Percentiles rank a stretch among this genome's conserved stretches.
These are phyloP conservation scores for Halocafeteria seosinensis DNA, from an alignment of 108 stramenopile species.

Conservation along the genomic window DNA sequence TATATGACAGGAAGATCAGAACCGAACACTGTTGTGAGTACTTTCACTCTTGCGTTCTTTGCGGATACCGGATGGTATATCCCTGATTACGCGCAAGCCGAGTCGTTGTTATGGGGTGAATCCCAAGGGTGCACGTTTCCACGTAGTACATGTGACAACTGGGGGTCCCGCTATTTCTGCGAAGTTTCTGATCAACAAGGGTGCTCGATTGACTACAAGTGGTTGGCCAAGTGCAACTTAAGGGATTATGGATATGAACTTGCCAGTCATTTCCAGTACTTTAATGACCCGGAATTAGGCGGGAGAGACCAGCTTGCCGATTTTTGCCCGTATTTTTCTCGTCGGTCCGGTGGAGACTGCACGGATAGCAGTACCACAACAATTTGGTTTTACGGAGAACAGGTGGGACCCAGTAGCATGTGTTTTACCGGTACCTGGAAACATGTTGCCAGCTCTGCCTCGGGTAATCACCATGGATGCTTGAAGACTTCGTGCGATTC, in stretches of 20 bases:
- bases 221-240: not conserved
- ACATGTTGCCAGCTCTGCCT: not conserved
- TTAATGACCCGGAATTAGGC: not conserved
- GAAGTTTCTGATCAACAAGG: not conserved
- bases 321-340: not conserved
- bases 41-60: constrained; percentile 30
- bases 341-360: not conserved
- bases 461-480: not conserved
- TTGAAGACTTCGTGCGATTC: not conserved
- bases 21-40: constrained; percentile 14
- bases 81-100: constrained; percentile 24
- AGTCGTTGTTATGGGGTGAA: constrained; percentile 22
- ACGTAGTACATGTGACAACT: constrained; percentile 9
- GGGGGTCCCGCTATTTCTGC: constrained; percentile 1
- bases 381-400: not conserved
- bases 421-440: not conserved
- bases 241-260: not conserved
- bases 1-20: constrained; percentile 11
- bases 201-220: not conserved
- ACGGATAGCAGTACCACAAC: not conserved
- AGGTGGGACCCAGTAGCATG: not conserved
- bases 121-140: constrained; percentile 30
- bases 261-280: not conserved
- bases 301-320: not conserved
- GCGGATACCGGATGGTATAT: constrained; percentile 40